Conservation (phyloP, 108 stramenopile genomes). For the Cylindrotheca closterium region DNA sequence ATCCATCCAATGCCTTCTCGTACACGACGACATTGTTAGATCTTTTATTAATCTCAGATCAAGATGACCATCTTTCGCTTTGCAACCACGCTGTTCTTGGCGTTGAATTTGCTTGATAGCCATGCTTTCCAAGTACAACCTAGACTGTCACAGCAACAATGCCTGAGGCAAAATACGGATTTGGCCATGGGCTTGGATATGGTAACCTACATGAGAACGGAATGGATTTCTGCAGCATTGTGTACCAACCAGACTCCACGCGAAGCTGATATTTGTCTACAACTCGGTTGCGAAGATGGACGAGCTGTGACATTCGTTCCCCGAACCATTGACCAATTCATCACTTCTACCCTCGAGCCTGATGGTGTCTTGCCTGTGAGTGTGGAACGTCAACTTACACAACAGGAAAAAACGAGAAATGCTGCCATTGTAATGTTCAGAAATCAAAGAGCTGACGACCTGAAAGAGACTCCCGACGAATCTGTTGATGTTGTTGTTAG, state of each 20-base stretch:
- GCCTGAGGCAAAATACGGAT: conserved; percentile 1
- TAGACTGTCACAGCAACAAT: no score
- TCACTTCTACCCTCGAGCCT: conserved; percentile 66
- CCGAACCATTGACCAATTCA: conserved; percentile 66
- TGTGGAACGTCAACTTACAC: conserved; percentile 61
- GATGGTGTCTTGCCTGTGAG: conserved; percentile 56
- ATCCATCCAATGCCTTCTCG: no score
- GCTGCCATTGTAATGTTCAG: conserved; percentile 35
- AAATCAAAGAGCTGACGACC: conserved; percentile 70
- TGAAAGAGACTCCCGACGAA: conserved; percentile 59
- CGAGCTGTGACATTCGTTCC: conserved; percentile 82
- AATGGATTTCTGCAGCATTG: conserved; percentile 84
- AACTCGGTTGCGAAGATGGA: conserved; percentile 79
- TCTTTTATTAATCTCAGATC: no score
- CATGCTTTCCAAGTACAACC: no score
- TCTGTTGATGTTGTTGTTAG: conserved; percentile 78
- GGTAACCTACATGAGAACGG: conserved; percentile 81
- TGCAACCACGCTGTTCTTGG: no score
- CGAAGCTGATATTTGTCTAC: conserved; percentile 57
- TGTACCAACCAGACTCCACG: conserved; percentile 87
- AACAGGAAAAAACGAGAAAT: conserved; percentile 60
- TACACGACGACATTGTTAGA: no score
- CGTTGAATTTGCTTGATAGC: no score
- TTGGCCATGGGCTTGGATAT: conserved; percentile 73
- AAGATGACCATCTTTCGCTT: no score